These are phyloP conservation scores for Gaertneriomyces semiglobifer DNA, from an alignment of 192 early-diverging fungal species.

Conservation along the genomic window DNA sequence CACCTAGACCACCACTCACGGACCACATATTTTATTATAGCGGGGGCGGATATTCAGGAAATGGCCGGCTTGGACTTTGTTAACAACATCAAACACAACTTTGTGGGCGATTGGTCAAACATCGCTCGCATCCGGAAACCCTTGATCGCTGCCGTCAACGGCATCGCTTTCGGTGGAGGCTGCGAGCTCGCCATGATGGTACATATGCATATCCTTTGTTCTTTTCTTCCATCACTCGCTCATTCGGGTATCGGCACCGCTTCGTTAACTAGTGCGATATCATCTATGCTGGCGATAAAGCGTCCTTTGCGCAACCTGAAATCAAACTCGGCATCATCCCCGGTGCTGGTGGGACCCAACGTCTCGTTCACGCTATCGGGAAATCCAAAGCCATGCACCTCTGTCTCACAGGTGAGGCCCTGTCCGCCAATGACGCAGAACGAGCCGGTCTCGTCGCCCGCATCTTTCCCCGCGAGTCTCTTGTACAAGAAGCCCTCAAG, in stretches of 20 bases:
- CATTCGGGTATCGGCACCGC: too few species aligned
- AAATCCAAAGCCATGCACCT: slow-evolving; percentile 99
- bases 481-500: slow-evolving; percentile 88
- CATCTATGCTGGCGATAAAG: slow-evolving; percentile 97
- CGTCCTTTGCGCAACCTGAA: slow-evolving; percentile 96
- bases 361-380: slow-evolving; percentile 85
- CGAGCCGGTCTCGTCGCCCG: slow-evolving; percentile 79
- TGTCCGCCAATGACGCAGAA: slow-evolving; percentile 82
- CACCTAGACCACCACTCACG: not conserved
- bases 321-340: slow-evolving; percentile 98
- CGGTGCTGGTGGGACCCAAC: slow-evolving; percentile 63
- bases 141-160: slow-evolving; percentile 96
- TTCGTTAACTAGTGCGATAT: slow-evolving; percentile 58
- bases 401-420: slow-evolving; percentile 84
- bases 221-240: too few species aligned
- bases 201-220: too few species aligned
- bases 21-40: slow-evolving; percentile 30
- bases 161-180: slow-evolving; percentile 96
- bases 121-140: slow-evolving; percentile 91
- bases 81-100: slow-evolving; percentile 85
- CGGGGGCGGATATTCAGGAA: slow-evolving; percentile 99
- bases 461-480: slow-evolving; percentile 79
- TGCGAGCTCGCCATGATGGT: slow-evolving; percentile 99
- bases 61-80: slow-evolving; percentile 89
- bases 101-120: slow-evolving; percentile 91